Evolutionary conservation across 1,284 basidiomycete species (phyloP), one percentile per base, ranked within the genome.

Genomic region (Violaceomyces palustris): DNA sequence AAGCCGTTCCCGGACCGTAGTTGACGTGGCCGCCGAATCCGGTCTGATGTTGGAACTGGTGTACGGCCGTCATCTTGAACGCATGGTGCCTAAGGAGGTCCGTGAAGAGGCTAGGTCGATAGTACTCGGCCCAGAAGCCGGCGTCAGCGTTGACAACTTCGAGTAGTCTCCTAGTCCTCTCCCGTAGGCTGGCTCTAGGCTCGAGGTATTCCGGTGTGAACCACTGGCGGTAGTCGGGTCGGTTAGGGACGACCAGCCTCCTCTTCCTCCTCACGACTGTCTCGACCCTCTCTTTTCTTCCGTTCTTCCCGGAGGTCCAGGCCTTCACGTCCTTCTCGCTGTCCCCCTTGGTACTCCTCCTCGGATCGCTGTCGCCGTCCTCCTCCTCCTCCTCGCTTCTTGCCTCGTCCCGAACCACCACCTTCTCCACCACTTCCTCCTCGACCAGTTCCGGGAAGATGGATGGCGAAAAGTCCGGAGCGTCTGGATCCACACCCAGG

Each of bases 401-500:
- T 37, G 1, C 37, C 37, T 12, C 19, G 12, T 34, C 32, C 6
- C 22, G 7, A 12, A 52, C 35, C 7, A 35, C 17, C 8, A 53
- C 44, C 27, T 31, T 41, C 23, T 52, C n/a, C n/a, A n/a, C n/a
- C n/a, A n/a, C n/a, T n/a, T n/a, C n/a, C n/a, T n/a, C n/a, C n/a
- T n/a, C n/a, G n/a, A n/a, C n/a, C n/a, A n/a, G n/a, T n/a, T n/a
- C 42, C 11, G 45, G 42, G 24, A 55, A 55, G 23, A 55, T 45
- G 12, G 44, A 43, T 3, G 53, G 49, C 5, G 54, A 27, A 26
- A 63, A 37, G 32, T 60, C 30, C 29, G 60, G 39, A 21, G 60
- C 41, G 39, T 48, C 39, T 29, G 48, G 56, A 27, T 64, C 35
- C 78, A 94, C 82, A 11, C 93, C 92, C 3, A 98, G 82, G 74